Evolutionary conservation across 257 asterid genomes (phyloP).

Genomic region (Thymus mandschuricus): DNA sequence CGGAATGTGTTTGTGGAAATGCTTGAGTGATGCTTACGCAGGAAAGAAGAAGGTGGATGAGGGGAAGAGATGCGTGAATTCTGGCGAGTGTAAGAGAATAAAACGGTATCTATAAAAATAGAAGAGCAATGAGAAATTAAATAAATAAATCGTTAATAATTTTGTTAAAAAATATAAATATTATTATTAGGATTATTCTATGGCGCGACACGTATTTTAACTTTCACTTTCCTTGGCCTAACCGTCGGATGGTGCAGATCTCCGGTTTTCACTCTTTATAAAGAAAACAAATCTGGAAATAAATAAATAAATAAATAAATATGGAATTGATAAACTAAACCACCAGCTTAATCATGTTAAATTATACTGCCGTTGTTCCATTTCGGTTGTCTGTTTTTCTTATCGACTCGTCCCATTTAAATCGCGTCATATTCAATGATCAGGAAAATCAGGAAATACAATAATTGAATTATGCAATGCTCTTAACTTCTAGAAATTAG

Average conservation of each 20-base stretch:
- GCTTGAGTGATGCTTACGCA: constrained; percentile 29
- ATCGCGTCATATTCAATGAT: too few relatives aligned
- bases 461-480: too few relatives aligned
- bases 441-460: too few relatives aligned
- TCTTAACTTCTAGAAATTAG: too few relatives aligned
- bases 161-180: background rate
- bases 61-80: constrained; percentile 16
- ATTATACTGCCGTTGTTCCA: too few relatives aligned
- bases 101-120: background rate
- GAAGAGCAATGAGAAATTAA: background rate
- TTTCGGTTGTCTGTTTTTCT: too few relatives aligned
- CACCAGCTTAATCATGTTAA: background rate
- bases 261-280: constrained; percentile 37
- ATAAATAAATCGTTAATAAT: background rate
- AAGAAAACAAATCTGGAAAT: background rate
- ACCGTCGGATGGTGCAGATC: constrained; percentile 36
- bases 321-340: background rate
- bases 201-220: constrained; percentile 33
- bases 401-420: too few relatives aligned
- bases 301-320: background rate
- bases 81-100: constrained; percentile 13
- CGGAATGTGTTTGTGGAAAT: constrained; percentile 28
- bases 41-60: constrained; percentile 24
- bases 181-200: constrained; percentile 17
- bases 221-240: constrained; percentile 21